Base-by-base conservation (phyloP, 2,329 filamentous ascomycete genomes). In the Daldinia sp. region DNA sequence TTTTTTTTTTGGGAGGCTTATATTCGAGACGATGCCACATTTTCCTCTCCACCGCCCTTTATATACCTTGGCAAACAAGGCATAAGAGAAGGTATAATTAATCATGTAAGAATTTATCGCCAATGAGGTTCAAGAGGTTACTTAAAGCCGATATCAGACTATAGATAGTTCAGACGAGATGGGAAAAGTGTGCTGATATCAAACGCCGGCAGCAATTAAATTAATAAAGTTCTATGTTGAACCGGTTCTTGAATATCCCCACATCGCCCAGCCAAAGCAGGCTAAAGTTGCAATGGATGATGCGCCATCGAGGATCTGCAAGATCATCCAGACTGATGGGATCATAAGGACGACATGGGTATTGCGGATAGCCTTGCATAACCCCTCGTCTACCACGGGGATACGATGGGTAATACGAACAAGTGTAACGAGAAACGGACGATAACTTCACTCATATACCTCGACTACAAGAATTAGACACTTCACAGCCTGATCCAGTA, bases 241-340 rank as follows among this genome's bases (percentile, higher is more conserved):
- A 53, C 63, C 48, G 53, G 67, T 42, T 67, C 69, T 67, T 20
- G 68, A 70, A 67, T 50, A 48, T 73, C 73, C 54, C 72, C 74
- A 75, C 72, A 71, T 72, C 46, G 63, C n/a, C 65, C 70, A 70
- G 64, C 64, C 60, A 69, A 54, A 46, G 63, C 63, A 70, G 62
- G 46, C 59, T 65, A 72, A 50, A 44, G 64, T 67, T 58, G 42
- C 60, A 50, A 39, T 55, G 13, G 46, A 39, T 60, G 62, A 65
- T 51, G 35, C 69, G 59, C 63, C 23, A 61, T 67, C 70, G 62
- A 71, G 65, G 75, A 77, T 75, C 68, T 66, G 54, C 71, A 65
- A 69, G 74, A 74, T 75, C 73, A 72, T 70, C 74, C 74, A 74
- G 39, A 63, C 63, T 63, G 63, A 68, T 75, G 75, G 74, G 68